A percentile compares a stretch with the other conserved stretches of the same genome.
phyloP scores from a whole-genome alignment of 2,329 filamentous ascomycete genomes.

The Epichloe typhina region DNA sequence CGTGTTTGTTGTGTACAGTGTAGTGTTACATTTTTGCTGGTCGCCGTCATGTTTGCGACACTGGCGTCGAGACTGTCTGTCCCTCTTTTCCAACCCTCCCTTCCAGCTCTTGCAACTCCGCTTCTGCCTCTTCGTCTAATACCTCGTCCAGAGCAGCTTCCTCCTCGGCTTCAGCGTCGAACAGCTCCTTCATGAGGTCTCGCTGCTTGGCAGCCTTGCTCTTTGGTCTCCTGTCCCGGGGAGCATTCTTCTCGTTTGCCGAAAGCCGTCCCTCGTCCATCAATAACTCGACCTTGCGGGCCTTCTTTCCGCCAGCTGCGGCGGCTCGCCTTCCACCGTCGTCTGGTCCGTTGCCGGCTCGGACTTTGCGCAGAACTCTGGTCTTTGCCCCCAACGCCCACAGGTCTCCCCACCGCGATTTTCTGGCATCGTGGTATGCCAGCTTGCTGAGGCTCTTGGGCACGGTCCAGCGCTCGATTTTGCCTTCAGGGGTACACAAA shows the following conservation, averaged over 20 bases:
- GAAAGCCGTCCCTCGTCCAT: conserved; percentile 24
- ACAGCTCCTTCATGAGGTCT: conserved; percentile 27
- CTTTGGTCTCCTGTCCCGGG: conserved; percentile 28
- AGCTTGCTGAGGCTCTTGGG: conserved; percentile 67
- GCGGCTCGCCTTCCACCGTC: conserved; percentile 34
- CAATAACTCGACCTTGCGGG: conserved; percentile 22
- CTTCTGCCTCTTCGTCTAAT: conserved; percentile 19
- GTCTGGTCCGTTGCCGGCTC: conserved; percentile 39
- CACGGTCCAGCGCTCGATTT: conserved; percentile 87
- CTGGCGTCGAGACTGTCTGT: neutral
- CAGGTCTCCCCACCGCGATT: conserved; percentile 80
- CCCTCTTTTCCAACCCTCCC: neutral
- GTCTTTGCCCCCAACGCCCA: conserved; percentile 95
- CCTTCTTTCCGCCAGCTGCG: conserved; percentile 22
- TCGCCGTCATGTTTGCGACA: neutral
- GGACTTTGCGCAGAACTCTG: conserved; percentile 46
- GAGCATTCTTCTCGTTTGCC: conserved; percentile 24
- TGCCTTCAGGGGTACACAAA: conserved; percentile 74
- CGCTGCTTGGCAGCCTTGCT: conserved; percentile 23
- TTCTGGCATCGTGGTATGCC: conserved; percentile 86
- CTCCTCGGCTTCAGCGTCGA: conserved; percentile 21
- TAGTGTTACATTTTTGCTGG: neutral
- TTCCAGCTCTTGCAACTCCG: conserved; percentile 10
- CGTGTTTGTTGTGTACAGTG: neutral
- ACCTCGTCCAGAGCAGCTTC: conserved; percentile 18